Evolutionary conservation across 108 stramenopile genomes (phyloP).

Genomic region (Cylindrotheca fusiformis): DNA sequence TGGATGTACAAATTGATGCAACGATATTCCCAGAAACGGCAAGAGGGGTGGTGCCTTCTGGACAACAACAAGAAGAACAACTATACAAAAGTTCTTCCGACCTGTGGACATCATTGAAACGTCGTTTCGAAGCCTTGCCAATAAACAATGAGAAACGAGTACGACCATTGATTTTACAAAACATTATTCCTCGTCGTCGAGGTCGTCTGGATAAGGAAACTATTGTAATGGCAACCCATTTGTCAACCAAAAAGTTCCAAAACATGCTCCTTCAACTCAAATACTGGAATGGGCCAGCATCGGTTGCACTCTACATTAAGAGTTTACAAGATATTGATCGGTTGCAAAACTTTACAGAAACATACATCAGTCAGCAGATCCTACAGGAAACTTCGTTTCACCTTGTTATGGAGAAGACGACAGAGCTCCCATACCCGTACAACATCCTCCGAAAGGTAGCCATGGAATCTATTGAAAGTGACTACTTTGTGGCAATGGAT

Average conservation of each 20-base stretch:
- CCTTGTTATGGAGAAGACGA: too few relatives aligned
- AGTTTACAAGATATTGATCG: not conserved
- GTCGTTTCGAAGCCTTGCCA: not conserved
- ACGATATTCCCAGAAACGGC: too few relatives aligned
- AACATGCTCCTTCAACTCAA: not conserved
- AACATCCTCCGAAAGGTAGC: slow-evolving; percentile 21
- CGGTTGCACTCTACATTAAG: slow-evolving; percentile 9
- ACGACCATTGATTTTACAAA: not conserved
- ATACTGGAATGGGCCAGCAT: slow-evolving; percentile 4
- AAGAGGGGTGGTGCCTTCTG: too few relatives aligned
- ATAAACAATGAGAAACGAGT: not conserved
- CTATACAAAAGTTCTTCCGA: too few relatives aligned
- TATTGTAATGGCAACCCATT: slow-evolving; percentile 7
- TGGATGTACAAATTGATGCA: too few relatives aligned
- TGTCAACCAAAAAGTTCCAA: not conserved
- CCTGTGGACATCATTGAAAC: too few relatives aligned
- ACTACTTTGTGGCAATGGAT: slow-evolving; percentile 22
- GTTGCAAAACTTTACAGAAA: not conserved
- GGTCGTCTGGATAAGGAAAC: not conserved
- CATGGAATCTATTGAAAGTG: slow-evolving; percentile 7
- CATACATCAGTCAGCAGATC: too few relatives aligned
- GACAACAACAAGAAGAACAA: too few relatives aligned
- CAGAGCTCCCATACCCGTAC: too few relatives aligned
- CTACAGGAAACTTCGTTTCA: too few relatives aligned
- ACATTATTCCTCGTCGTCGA: not conserved